Percentiles rank a stretch among this genome's conserved stretches.
phyloP scores from a whole-genome alignment of 768 basidiomycete species.

The Suillus bovinus region DNA sequence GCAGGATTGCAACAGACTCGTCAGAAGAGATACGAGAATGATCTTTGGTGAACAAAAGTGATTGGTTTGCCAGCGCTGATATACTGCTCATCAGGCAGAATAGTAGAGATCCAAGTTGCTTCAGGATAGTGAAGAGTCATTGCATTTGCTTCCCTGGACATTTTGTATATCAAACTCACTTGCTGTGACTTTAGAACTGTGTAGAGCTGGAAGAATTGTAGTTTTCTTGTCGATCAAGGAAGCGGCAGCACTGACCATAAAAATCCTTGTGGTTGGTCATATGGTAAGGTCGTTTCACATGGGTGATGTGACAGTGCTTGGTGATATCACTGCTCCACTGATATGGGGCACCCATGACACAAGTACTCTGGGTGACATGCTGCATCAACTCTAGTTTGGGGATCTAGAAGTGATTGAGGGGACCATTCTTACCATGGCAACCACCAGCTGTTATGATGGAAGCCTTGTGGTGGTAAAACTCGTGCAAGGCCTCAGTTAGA shows the following conservation, averaged over 20 bases:
- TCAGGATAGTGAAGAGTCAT: conserved; percentile 8
- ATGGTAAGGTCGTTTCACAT: conserved; percentile 8
- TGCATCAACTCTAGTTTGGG: not conserved
- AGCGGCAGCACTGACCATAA: conserved; percentile 10
- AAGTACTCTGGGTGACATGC: conserved; percentile 21
- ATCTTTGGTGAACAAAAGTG: conserved; percentile 6
- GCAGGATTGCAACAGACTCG: not conserved
- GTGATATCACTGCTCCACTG: conserved; percentile 18
- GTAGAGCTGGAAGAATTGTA: conserved; percentile 9
- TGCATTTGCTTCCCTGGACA: not conserved
- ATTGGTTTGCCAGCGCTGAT: not conserved
- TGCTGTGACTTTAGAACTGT: conserved; percentile 5
- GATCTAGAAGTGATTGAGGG: conserved; percentile 11
- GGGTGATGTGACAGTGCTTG: conserved; percentile 13
- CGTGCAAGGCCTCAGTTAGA: not conserved
- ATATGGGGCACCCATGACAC: conserved; percentile 27
- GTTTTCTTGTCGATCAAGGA: conserved; percentile 13
- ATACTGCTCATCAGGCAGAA: conserved; percentile 7
- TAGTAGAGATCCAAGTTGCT: conserved; percentile 3
- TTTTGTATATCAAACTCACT: conserved; percentile 2
- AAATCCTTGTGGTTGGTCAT: conserved; percentile 5
- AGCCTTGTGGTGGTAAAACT: conserved; percentile 16
- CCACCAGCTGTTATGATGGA: conserved; percentile 9
- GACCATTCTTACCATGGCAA: conserved; percentile 10
- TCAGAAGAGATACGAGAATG: not conserved